phyloP scores from a whole-genome alignment of 208 protist genomes.

The Crithidia mellificae region DNA sequence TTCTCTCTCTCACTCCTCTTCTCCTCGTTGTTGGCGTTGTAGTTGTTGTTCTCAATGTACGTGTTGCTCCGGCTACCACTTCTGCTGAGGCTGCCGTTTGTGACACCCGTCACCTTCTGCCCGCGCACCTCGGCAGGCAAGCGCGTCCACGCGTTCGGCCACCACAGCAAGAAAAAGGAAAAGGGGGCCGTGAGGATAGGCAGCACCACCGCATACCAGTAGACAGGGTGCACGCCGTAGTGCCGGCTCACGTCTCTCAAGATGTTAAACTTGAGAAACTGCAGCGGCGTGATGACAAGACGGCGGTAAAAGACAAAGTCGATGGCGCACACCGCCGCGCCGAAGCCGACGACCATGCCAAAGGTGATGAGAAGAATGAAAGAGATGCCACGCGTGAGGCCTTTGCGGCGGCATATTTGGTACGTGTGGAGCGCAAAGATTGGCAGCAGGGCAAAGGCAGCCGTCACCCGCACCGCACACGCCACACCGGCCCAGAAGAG shows the following conservation, averaged over 20 bases:
- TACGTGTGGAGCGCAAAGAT: constrained; percentile 45
- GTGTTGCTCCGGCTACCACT: neutral
- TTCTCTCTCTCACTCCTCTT: too few relatives aligned
- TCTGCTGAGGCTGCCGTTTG: neutral
- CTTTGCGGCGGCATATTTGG: constrained; percentile 20
- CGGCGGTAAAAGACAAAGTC: constrained; percentile 69
- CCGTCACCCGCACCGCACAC: constrained; percentile 65
- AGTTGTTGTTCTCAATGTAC: too few relatives aligned
- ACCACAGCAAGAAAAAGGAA: constrained; percentile 42
- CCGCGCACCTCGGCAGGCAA: neutral
- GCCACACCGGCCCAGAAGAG: constrained; percentile 61
- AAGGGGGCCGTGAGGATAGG: constrained; percentile 66
- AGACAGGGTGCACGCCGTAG: constrained; percentile 87
- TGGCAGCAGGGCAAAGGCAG: constrained; percentile 54
- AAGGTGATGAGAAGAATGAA: constrained; percentile 23
- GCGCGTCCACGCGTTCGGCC: constrained; percentile 17
- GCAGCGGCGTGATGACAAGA: constrained; percentile 56
- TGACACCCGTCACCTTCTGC: neutral
- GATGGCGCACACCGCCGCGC: constrained; percentile 26
- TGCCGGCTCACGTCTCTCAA: constrained; percentile 69
- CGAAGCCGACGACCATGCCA: constrained; percentile 30
- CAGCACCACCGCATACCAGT: constrained; percentile 86
- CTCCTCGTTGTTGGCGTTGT: too few relatives aligned
- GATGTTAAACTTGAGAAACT: constrained; percentile 91
- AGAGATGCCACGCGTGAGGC: constrained; percentile 11